Conservation (phyloP, 2,329 filamentous ascomycete species). For the Penicillium sp. region DNA sequence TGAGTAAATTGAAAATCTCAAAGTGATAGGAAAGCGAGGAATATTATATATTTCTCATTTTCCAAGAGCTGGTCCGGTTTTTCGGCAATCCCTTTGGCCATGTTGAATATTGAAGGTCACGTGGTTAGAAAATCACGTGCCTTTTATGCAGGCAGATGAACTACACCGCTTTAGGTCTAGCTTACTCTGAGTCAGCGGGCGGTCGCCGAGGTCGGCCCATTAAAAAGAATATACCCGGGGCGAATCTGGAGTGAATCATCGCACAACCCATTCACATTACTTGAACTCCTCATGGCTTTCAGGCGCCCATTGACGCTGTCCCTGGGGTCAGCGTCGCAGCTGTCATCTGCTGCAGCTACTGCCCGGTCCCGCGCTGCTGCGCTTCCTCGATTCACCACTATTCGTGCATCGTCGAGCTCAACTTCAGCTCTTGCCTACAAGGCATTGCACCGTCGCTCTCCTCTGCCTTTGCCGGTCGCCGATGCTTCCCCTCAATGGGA, state of each 20-base stretch:
- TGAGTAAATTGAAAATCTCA: neutral
- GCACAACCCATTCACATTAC: constrained; percentile 19
- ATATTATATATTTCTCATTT: neutral
- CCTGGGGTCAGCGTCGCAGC: constrained; percentile 34
- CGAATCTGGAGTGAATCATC: constrained; percentile 29
- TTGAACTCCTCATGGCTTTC: constrained; percentile 39
- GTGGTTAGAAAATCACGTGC: constrained; percentile 12
- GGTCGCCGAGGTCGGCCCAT: constrained; percentile 38
- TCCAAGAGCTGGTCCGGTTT: neutral
- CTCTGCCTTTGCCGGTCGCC: constrained; percentile 76
- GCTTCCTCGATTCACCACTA: constrained; percentile 33
- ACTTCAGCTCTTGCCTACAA: constrained; percentile 97
- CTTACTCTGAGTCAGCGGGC: constrained; percentile 31
- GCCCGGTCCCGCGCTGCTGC: constrained; percentile 30
- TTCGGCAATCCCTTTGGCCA: neutral
- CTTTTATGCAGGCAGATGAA: neutral
- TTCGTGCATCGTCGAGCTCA: constrained; percentile 55
- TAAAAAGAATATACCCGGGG: constrained; percentile 27
- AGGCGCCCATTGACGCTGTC: constrained; percentile 39
- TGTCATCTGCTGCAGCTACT: constrained; percentile 25
- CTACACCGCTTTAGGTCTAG: constrained; percentile 8
- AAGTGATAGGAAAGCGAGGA: neutral
- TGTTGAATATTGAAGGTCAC: neutral
- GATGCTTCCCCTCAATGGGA: constrained; percentile 76
- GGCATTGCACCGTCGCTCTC: constrained; percentile 85